Percentiles rank a stretch among this genome's conserved stretches.
These are phyloP conservation scores for Phyllostachys edulis DNA, from an alignment of 176 grass and related monocot species.

Conservation along the genomic window DNA sequence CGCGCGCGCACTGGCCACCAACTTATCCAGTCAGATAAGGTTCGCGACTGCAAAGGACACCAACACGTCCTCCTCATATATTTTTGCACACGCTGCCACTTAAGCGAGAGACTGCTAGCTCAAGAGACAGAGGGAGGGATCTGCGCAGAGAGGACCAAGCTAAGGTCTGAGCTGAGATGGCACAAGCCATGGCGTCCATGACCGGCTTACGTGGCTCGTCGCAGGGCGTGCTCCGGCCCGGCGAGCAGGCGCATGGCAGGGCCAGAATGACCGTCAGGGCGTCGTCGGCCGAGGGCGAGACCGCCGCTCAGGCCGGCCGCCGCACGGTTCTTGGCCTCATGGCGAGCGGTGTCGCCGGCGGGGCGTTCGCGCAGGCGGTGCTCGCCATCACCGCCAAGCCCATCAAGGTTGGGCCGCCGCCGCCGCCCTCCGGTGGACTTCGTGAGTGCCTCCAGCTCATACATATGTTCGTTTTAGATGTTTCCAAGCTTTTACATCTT, in stretches of 20 bases:
- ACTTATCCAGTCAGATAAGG: slow-evolving; percentile 86
- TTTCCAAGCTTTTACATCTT: background rate
- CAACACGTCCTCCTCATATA: slow-evolving; percentile 42
- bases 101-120: slow-evolving; percentile 3
- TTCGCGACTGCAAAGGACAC: background rate
- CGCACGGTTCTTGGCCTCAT: slow-evolving; percentile 71
- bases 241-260: slow-evolving; percentile 31
- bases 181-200: slow-evolving; percentile 94
- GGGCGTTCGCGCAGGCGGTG: slow-evolving; percentile 50
- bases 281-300: slow-evolving; percentile 42
- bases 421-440: slow-evolving; percentile 75
- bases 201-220: slow-evolving; percentile 62
- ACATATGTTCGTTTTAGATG: background rate
- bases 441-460: slow-evolving; percentile 52
- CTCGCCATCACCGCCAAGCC: slow-evolving; percentile 35
- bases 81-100: slow-evolving; percentile 27
- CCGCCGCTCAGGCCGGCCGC: slow-evolving; percentile 44
- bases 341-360: slow-evolving; percentile 58
- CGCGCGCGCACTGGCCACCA: slow-evolving; percentile 37
- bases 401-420: slow-evolving; percentile 58
- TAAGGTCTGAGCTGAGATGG: slow-evolving; percentile 41
- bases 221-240: slow-evolving; percentile 47
- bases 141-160: background rate
- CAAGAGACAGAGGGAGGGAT: background rate
- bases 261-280: slow-evolving; percentile 49